These are phyloP conservation scores for Lentinula boryana DNA, from an alignment of 768 basidiomycete species.

Conservation along the genomic window DNA sequence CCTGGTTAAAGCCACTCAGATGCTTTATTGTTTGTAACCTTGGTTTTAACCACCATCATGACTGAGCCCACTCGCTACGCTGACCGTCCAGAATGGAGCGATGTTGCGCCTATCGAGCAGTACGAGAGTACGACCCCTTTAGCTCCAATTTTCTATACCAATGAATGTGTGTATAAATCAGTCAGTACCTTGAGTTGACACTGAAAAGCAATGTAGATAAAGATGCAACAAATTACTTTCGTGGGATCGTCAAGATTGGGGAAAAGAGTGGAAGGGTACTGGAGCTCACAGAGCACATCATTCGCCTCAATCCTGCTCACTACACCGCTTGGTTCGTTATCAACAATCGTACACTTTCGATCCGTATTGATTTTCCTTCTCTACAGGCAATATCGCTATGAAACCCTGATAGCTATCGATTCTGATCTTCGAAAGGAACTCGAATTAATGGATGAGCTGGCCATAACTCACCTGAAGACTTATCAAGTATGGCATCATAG, in stretches of 20 bases:
- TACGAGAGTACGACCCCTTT: conserved; percentile 74
- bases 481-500: conserved; percentile 99
- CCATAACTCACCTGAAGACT: conserved; percentile 80
- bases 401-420: conserved; percentile 68
- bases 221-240: conserved; percentile 90
- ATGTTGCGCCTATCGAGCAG: conserved; percentile 75
- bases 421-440: conserved; percentile 74
- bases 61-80: conserved; percentile 30
- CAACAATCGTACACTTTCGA: neutral
- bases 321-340: conserved; percentile 87
- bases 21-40: neutral
- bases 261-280: conserved; percentile 83
- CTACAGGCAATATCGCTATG: conserved; percentile 89
- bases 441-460: conserved; percentile 80
- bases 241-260: conserved; percentile 68
- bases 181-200: neutral
- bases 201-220: conserved; percentile 50
- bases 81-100: conserved; percentile 70
- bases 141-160: conserved; percentile 88
- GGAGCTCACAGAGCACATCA: conserved; percentile 82
- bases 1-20: too few species aligned
- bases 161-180: conserved; percentile 62
- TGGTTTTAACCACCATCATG: neutral
- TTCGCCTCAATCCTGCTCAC: conserved; percentile 90
- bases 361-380: neutral